A percentile compares a stretch with the other conserved stretches of the same genome.
Evolutionary conservation across 108 stramenopile genomes (phyloP).

Genomic region (Epipyxis sp.): DNA sequence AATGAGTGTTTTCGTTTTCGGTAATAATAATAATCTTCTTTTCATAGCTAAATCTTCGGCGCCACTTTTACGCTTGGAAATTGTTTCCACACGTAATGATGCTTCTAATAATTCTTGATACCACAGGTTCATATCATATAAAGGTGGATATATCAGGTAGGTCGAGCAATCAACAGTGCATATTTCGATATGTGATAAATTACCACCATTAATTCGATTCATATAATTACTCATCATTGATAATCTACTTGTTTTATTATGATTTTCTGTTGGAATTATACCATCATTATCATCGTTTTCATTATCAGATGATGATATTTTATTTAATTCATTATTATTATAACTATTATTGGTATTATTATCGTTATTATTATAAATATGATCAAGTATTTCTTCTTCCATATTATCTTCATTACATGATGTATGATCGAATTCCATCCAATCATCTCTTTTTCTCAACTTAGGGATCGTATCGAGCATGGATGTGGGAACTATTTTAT

Average conservation of each 20-base stretch:
- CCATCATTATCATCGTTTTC: background rate
- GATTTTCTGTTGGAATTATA: background rate
- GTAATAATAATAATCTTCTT: background rate
- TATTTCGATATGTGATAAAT: background rate
- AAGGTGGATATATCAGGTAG: slow-evolving; percentile 8
- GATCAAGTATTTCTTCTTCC: background rate
- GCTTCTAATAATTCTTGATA: background rate
- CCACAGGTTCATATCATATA: background rate
- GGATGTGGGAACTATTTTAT: background rate
- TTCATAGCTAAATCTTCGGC: background rate
- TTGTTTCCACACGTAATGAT: background rate
- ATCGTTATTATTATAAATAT: no score
- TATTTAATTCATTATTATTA: background rate
- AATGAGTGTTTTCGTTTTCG: background rate
- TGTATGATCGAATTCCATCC: background rate
- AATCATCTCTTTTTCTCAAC: background rate
- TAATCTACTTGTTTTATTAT: background rate
- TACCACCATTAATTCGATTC: background rate
- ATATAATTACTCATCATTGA: background rate
- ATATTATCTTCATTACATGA: background rate
- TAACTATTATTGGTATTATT: background rate
- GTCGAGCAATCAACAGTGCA: slow-evolving; percentile 7
- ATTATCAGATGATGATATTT: background rate
- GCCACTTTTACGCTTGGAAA: background rate
- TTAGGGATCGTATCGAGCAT: slow-evolving; percentile 13